Percentiles rank a stretch among this genome's conserved stretches.
Conservation (phyloP, 2,329 filamentous ascomycete species). For the Exophiala mesophila region DNA sequence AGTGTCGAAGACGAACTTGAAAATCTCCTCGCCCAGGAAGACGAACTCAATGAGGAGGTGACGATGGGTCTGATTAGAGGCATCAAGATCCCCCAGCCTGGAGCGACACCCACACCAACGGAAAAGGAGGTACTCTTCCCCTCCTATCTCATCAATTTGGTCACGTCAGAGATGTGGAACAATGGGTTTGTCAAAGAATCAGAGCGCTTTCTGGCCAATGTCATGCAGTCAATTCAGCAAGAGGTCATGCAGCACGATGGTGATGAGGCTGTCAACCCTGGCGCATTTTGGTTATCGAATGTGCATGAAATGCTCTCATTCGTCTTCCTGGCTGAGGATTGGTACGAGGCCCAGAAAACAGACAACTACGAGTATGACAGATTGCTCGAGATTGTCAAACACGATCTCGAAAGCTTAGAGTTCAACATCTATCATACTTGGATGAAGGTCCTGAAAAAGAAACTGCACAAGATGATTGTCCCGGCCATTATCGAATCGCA, state of each 20-base stretch:
- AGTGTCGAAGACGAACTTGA: conserved; percentile 94
- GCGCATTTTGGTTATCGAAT: conserved; percentile 98
- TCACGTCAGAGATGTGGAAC: conserved; percentile 99
- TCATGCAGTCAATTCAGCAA: conserved; percentile 99
- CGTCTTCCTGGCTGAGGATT: conserved; percentile 97
- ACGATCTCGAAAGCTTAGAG: conserved; percentile 94
- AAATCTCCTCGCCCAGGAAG: conserved; percentile 87
- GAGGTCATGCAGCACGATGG: conserved; percentile 99
- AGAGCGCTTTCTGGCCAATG: conserved; percentile 95
- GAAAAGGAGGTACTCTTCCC: conserved; percentile 99
- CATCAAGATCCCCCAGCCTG: conserved; percentile 89
- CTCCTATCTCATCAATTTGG: conserved; percentile 96
- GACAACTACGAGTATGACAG: conserved; percentile 99
- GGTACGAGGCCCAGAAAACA: conserved; percentile 98
- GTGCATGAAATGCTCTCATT: conserved; percentile 99
- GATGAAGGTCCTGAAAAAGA: conserved; percentile 99
- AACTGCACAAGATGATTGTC: conserved; percentile 99
- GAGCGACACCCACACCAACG: conserved; percentile 79
- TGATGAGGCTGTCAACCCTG: conserved; percentile 93
- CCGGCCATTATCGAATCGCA: conserved; percentile 98
- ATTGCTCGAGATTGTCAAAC: conserved; percentile 96
- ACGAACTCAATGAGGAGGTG: conserved; percentile 93
- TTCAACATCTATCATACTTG: conserved; percentile 99
- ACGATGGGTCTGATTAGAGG: conserved; percentile 94
- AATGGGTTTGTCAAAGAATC: conserved; percentile 99